phyloP scores from a whole-genome alignment of 73 alveolate genomes.

The Breviolum minutum region DNA sequence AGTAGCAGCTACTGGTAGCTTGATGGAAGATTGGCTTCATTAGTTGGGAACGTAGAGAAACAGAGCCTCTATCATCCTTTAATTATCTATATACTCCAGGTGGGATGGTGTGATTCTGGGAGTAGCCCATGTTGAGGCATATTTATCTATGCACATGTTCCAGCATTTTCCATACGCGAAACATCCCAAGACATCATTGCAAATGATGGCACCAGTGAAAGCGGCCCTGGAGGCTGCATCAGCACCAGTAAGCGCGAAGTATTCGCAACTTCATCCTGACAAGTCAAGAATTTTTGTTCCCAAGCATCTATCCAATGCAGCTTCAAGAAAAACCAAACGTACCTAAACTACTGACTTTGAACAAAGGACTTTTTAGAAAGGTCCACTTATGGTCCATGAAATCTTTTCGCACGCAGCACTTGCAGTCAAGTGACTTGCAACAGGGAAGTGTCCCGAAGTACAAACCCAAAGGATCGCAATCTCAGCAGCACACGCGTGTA shows the following conservation, averaged over 20 bases:
- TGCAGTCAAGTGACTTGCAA: background rate
- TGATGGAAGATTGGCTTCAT: too few relatives aligned
- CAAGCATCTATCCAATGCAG: too few relatives aligned
- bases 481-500: constrained; percentile 55
- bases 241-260: constrained; percentile 23
- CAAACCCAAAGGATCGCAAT: constrained; percentile 31
- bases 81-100: too few relatives aligned
- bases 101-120: too few relatives aligned
- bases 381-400: background rate
- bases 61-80: too few relatives aligned
- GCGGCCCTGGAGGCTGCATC: constrained; percentile 74
- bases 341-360: too few relatives aligned
- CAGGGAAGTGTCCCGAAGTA: constrained; percentile 6
- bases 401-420: background rate
- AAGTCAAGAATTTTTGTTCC: too few relatives aligned
- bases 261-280: background rate
- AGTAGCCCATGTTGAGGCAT: too few relatives aligned
- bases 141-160: too few relatives aligned
- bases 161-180: background rate
- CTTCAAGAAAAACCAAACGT: too few relatives aligned
- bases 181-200: background rate
- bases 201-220: background rate
- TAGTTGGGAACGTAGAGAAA: too few relatives aligned
- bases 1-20: background rate
- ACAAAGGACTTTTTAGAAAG: too few relatives aligned